phyloP scores from a whole-genome alignment of 805 yeast species.

The Monosporozyma aerobia region DNA sequence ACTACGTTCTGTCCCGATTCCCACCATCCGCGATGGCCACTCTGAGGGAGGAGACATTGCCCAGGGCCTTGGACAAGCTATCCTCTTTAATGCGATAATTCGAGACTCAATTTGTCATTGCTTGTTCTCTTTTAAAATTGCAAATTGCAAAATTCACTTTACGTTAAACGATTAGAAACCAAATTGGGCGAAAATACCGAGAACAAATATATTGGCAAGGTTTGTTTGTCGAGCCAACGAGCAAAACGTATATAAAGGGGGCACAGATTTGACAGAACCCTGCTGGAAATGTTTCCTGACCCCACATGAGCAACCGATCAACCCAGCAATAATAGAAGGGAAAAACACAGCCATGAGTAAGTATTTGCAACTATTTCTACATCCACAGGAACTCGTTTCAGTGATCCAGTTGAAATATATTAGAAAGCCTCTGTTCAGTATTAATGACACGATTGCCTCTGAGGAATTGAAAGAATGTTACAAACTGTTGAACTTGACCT shows the following conservation, averaged over 20 bases:
- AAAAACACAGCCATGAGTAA: constrained; percentile 43
- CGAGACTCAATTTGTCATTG: not conserved
- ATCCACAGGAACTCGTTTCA: constrained; percentile 66
- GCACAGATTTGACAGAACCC: not conserved
- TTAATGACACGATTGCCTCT: constrained; percentile 33
- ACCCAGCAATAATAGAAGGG: not conserved
- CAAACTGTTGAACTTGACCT: constrained; percentile 55
- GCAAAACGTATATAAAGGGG: not conserved
- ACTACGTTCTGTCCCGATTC: constrained; percentile 43
- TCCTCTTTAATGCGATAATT: not conserved
- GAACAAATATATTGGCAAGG: not conserved
- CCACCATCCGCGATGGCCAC: constrained; percentile 21
- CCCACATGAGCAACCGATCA: not conserved
- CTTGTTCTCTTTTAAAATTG: not conserved
- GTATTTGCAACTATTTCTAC: constrained; percentile 45
- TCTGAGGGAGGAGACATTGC: constrained; percentile 23
- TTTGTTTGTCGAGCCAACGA: not conserved
- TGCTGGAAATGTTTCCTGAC: too few relatives aligned
- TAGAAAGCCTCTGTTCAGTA: constrained; percentile 45
- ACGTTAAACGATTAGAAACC: not conserved
- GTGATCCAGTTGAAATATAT: constrained; percentile 52
- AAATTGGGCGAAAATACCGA: constrained; percentile 1
- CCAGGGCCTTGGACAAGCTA: not conserved
- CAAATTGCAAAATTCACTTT: not conserved
- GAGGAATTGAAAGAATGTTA: constrained; percentile 55